A percentile compares a stretch with the other conserved stretches of the same genome.
These are phyloP conservation scores for Solanum virginianum DNA, from an alignment of 257 asterid species.

Conservation along the genomic window DNA sequence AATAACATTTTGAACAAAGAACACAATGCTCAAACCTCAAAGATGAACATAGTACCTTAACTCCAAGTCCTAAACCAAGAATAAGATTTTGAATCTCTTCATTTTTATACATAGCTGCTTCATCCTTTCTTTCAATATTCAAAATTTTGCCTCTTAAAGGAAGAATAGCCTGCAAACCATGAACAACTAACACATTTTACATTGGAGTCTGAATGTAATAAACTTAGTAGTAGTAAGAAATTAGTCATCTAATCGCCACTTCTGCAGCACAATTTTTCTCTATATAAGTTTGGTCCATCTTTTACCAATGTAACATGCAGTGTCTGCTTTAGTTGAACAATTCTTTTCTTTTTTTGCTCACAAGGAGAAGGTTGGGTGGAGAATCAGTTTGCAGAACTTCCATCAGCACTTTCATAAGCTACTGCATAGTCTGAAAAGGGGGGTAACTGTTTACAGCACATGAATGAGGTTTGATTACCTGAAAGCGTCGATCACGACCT, in stretches of 20 bases:
- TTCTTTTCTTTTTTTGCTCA: background rate
- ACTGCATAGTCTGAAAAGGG: background rate
- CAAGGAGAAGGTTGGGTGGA: background rate
- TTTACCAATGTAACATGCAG: background rate
- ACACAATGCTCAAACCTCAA: background rate
- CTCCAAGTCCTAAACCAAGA: conserved; percentile 94
- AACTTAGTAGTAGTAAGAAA: background rate
- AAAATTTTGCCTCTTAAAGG: conserved; percentile 96
- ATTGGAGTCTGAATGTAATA: background rate
- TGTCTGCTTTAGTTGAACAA: background rate
- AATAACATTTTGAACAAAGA: conserved; percentile 4
- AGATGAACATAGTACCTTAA: conserved; percentile 45
- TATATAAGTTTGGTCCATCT: background rate
- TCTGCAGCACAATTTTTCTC: background rate
- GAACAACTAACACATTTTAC: background rate
- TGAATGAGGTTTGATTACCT: conserved; percentile 33
- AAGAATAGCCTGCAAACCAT: conserved; percentile 72
- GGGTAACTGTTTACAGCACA: background rate
- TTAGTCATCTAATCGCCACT: background rate
- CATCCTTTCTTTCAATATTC: conserved; percentile 91
- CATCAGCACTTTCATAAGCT: background rate
- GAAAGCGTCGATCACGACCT: conserved; percentile 98
- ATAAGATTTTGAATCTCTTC: conserved; percentile 98
- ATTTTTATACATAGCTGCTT: conserved; percentile 97
- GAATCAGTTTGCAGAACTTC: background rate